phyloP scores from a whole-genome alignment of 495 filamentous ascomycete genomes.

The Pseudevernia furfuracea region DNA sequence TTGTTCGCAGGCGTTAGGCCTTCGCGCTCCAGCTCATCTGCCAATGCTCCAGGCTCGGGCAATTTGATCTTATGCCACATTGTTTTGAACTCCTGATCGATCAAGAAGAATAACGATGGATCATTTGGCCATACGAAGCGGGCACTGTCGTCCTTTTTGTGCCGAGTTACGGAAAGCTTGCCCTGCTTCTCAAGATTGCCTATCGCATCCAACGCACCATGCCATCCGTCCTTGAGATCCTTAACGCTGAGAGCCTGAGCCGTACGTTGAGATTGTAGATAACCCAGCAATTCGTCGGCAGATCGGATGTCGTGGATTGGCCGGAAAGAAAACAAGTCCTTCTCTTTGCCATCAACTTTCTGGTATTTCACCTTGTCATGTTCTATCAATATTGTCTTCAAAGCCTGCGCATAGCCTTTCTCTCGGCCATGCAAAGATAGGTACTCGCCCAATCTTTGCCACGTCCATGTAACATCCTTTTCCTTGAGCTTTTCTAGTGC shows the following conservation, averaged over 20 bases:
- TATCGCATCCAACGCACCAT: conserved; percentile 68
- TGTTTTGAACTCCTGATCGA: conserved; percentile 73
- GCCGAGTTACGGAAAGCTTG: conserved; percentile 73
- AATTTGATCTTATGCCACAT: conserved; percentile 79
- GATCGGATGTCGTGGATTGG: conserved; percentile 72
- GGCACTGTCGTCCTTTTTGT: conserved; percentile 85
- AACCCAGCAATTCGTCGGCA: conserved; percentile 64
- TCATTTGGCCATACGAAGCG: conserved; percentile 86
- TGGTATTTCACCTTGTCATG: conserved; percentile 67
- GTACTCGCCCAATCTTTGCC: conserved; percentile 67
- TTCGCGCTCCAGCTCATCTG: conserved; percentile 60
- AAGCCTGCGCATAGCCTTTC: conserved; percentile 39
- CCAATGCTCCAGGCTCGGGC: conserved; percentile 65
- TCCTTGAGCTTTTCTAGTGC: conserved; percentile 76
- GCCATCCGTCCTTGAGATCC: conserved; percentile 92
- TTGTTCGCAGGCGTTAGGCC: conserved; percentile 76
- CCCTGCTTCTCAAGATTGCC: conserved; percentile 67
- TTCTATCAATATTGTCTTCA: conserved; percentile 41
- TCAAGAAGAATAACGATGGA: conserved; percentile 60
- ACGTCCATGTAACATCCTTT: conserved; percentile 62
- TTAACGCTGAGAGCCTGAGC: conserved; percentile 72
- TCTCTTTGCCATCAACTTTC: conserved; percentile 48
- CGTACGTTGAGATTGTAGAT: conserved; percentile 74
- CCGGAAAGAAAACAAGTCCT: conserved; percentile 67
- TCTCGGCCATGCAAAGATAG: conserved; percentile 55